Percentiles rank a stretch among this genome's conserved stretches.
Evolutionary conservation across 2,329 filamentous ascomycete genomes (phyloP).

Genomic region (Lasiodiplodia sp.): DNA sequence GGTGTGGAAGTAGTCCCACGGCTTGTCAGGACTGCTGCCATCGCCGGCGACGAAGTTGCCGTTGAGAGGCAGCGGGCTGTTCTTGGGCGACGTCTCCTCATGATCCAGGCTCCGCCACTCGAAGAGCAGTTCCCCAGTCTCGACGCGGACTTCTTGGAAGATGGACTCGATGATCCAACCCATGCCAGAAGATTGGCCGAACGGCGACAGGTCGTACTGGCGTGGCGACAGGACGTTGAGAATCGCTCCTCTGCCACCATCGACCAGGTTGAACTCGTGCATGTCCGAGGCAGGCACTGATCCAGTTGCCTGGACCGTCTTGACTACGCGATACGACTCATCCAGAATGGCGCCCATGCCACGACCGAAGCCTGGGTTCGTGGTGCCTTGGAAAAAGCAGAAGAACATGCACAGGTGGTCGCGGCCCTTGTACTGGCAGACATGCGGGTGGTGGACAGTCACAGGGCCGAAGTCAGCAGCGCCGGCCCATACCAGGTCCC

Average conservation of each 20-base stretch:
- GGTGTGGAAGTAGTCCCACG: slow-evolving; percentile 57
- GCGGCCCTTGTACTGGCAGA: slow-evolving; percentile 58
- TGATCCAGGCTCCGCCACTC: no score
- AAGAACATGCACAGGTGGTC: slow-evolving; percentile 53
- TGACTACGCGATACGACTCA: slow-evolving; percentile 56
- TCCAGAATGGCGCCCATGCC: slow-evolving; percentile 62
- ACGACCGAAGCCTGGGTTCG: slow-evolving; percentile 59
- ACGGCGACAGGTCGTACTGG: no score
- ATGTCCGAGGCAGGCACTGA: slow-evolving; percentile 55
- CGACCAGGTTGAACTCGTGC: slow-evolving; percentile 60
- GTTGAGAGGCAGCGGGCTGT: no score
- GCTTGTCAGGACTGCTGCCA: background rate
- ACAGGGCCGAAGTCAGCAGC: slow-evolving; percentile 56
- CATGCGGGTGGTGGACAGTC: slow-evolving; percentile 56
- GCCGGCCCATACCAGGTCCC: slow-evolving; percentile 57
- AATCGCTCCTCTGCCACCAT: slow-evolving; percentile 48
- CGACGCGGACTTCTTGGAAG: no score
- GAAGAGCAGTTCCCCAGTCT: no score
- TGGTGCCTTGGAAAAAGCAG: slow-evolving; percentile 58
- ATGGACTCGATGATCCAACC: no score
- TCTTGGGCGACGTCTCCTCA: no score
- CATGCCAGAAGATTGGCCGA: no score
- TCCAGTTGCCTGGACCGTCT: slow-evolving; percentile 49
- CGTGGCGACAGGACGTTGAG: no score
- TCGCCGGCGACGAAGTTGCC: no score